A percentile compares a stretch with the other conserved stretches of the same genome.
Conservation (phyloP, 352 stramenopile species). For the Plasmopara halstedii region DNA sequence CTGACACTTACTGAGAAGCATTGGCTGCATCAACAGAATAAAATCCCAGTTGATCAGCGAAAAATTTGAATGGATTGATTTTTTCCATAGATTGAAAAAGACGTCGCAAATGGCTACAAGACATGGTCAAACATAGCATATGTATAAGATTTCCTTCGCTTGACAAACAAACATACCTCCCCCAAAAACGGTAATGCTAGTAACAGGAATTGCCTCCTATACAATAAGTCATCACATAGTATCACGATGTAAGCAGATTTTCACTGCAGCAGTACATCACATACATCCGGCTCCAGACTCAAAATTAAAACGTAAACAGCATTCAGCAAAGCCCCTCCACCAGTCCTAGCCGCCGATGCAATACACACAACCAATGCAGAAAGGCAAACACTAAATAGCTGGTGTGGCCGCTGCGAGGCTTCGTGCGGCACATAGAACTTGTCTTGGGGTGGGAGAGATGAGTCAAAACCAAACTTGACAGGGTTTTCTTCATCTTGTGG, state of each 20-base stretch:
- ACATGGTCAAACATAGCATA: neutral
- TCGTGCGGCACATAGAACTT: constrained; percentile 13
- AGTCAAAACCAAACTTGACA: constrained; percentile 18
- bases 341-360: constrained; percentile 58
- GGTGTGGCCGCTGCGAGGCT: constrained; percentile 16
- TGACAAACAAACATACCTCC: constrained; percentile 25
- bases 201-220: constrained; percentile 83
- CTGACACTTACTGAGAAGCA: constrained; percentile 32
- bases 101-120: constrained; percentile 23
- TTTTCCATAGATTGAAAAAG: constrained; percentile 29
- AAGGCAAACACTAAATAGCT: constrained; percentile 23
- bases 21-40: constrained; percentile 91
- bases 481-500: constrained; percentile 8
- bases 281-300: constrained; percentile 72
- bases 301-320: constrained; percentile 91
- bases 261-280: neutral
- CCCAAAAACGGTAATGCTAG: constrained; percentile 88
- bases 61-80: constrained; percentile 24
- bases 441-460: constrained; percentile 13
- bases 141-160: neutral
- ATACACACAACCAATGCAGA: constrained; percentile 53
- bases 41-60: constrained; percentile 93
- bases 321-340: constrained; percentile 86
- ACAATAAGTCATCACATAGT: neutral
- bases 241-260: neutral